Evolutionary conservation across 2,329 filamentous ascomycete species (phyloP), one percentile per base, ranked within the genome.

Genomic region (Monilinia vaccinii-corymbosi): DNA sequence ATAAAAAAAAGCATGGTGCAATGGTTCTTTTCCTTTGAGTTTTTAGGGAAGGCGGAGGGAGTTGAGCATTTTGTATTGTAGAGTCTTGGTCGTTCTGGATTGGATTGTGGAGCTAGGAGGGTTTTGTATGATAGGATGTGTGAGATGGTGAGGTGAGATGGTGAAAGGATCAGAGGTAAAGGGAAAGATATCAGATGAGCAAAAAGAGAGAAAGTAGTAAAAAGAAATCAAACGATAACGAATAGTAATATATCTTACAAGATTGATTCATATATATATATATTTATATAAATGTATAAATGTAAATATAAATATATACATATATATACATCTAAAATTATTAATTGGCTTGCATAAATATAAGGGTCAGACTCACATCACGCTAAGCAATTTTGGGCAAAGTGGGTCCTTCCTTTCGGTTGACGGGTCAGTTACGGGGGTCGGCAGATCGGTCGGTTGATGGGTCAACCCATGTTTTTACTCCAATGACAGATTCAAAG

Each of bases 381-480:
- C 40, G 36, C 50, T 53, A 42, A 53, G 23, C 31, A 21, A 16
- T 42, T 31, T 8, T 42, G 31, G 50, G 13, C 10, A 53, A 44
- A 28, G 51, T 21, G 38, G 51, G 18, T 32, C 4, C 11, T 32
- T 21, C 18, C 16, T 21, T 52, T 21, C 11, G 4, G 51, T 53
- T 53, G 51, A 53, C 25, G 51, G 51, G 51, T 21, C 51, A 53
- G 44, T n/a, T n/a, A n/a, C n/a, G n/a, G n/a, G n/a, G n/a, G n/a
- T n/a, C n/a, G n/a, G n/a, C n/a, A n/a, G n/a, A n/a, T n/a, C n/a
- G n/a, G n/a, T n/a, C n/a, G n/a, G n/a, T n/a, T n/a, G n/a, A n/a
- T n/a, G n/a, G n/a, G n/a, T n/a, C n/a, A n/a, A n/a, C n/a, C 51
- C 25, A 53, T 53, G 38, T 53, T 53, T 53, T 53, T 31, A n/a